Evolutionary conservation across 805 yeast genomes (phyloP).

Genomic region (Metschnikowia arizonensis): DNA sequence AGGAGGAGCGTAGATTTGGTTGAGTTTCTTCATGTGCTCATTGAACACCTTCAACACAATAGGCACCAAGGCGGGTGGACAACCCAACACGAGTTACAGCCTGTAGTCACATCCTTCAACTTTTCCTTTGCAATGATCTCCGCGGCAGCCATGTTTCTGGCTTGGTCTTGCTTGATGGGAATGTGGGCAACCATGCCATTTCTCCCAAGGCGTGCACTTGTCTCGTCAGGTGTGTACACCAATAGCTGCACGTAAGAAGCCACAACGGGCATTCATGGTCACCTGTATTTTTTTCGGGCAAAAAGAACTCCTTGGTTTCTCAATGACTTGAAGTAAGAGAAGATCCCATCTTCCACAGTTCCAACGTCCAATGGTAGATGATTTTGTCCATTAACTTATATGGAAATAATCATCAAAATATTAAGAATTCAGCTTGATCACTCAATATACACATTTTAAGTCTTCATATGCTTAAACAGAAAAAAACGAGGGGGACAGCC

Average conservation of each 20-base stretch:
- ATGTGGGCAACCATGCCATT: conserved; percentile 87
- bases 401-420: too few relatives aligned
- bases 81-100: conserved; percentile 88
- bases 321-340: conserved; percentile 71
- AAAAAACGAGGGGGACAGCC: too few relatives aligned
- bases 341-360: conserved; percentile 92
- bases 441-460: too few relatives aligned
- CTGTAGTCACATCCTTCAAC: conserved; percentile 69
- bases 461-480: too few relatives aligned
- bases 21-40: conserved; percentile 77
- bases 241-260: conserved; percentile 68
- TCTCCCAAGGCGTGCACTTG: conserved; percentile 88
- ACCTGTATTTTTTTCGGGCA: conserved; percentile 80
- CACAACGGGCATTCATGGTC: conserved; percentile 80
- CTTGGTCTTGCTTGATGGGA: conserved; percentile 69
- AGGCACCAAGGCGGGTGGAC: conserved; percentile 82
- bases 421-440: too few relatives aligned
- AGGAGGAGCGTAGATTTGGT: conserved; percentile 60
- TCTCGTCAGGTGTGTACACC: conserved; percentile 70
- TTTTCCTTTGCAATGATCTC: conserved; percentile 71
- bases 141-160: conserved; percentile 62
- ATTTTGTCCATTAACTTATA: conserved; percentile 85
- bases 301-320: conserved; percentile 63
- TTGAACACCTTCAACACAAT: conserved; percentile 70
- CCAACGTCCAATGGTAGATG: conserved; percentile 71